Base-by-base conservation (phyloP, 2,329 filamentous ascomycete genomes). In the Rhynchosporium agropyri region DNA sequence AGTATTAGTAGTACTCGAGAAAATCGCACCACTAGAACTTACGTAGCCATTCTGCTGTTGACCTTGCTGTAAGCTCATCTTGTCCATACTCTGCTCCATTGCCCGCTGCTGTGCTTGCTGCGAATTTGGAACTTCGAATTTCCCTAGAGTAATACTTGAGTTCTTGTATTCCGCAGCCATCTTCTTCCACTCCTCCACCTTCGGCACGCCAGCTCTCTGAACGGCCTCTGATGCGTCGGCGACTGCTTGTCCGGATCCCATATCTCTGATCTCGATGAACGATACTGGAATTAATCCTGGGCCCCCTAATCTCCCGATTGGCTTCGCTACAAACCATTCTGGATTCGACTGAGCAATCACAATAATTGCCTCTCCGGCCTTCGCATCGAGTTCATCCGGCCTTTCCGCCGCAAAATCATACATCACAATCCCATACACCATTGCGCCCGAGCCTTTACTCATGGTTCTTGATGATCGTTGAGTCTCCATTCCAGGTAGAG, bases 121-220 rank as follows among this genome's bases (percentile, higher is more conserved):
- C 65, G 67, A 74, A 75, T 62, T 75, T 66, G 84, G 81, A 63
- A 79, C 81, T 71, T 94, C 91, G 69, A 96, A 94, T 77, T 94
- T 96, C 69, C 95, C 95, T 48, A 99, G 80, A 0, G 93, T 94
- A 74, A 99, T 98, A 78, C 95, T 98, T 76, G 93, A 97, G 76
- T 98, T 97, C 81, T 99, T 99, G 79, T 99, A 99, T 68, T 97
- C 94, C 61, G 94, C 94, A 0, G 95, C 93, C 92, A 97, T 97
- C 79, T 96, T 96, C 81, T 99, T 99, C 95, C 95, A 99, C 73
- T 99, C 95, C 74, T 99, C 95, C 3, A 99, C 95, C 72, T 89
- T 89, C 12, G 95, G 95, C 7, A 99, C 93, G 26, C 94, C 93
- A 1, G 95, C 95, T 70, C 89, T 88, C 71, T 87, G 86, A 61